A percentile compares a stretch with the other conserved stretches of the same genome.
Conservation (phyloP, 441 rosid genomes). For the Mallotus japonicus region DNA sequence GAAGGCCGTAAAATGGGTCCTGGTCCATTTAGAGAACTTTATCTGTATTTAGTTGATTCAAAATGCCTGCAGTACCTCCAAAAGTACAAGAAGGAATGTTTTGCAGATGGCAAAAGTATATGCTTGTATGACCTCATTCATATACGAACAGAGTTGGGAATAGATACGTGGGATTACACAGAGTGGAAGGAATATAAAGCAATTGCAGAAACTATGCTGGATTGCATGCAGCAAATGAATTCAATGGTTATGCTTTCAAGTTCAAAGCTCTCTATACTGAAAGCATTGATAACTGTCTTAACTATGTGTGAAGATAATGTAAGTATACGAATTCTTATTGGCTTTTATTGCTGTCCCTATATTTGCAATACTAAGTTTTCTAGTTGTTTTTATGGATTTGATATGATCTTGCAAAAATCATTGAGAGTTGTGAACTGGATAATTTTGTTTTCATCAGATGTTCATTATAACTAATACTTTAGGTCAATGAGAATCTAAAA, state of each 20-base stretch:
- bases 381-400: background rate
- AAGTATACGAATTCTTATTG: slow-evolving; percentile 38
- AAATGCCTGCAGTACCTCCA: slow-evolving; percentile 54
- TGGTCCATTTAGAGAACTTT: slow-evolving; percentile 90
- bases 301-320: slow-evolving; percentile 57
- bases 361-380: slow-evolving; percentile 18
- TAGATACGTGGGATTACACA: slow-evolving; percentile 72
- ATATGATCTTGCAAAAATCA: background rate
- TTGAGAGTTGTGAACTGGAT: slow-evolving; percentile 3
- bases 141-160: slow-evolving; percentile 53
- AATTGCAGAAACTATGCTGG: slow-evolving; percentile 62
- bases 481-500: background rate
- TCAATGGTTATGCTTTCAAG: slow-evolving; percentile 57
- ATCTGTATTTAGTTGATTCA: slow-evolving; percentile 58
- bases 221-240: slow-evolving; percentile 63
- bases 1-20: slow-evolving; percentile 78
- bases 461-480: background rate
- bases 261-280: slow-evolving; percentile 63
- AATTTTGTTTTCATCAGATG: background rate
- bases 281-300: slow-evolving; percentile 60
- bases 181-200: slow-evolving; percentile 71
- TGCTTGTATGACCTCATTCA: slow-evolving; percentile 50
- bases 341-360: slow-evolving; percentile 10
- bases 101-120: slow-evolving; percentile 31
- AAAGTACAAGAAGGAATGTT: slow-evolving; percentile 32